Evolutionary conservation across 306 rosid genomes (phyloP).

Genomic region (Vigna radiata): DNA sequence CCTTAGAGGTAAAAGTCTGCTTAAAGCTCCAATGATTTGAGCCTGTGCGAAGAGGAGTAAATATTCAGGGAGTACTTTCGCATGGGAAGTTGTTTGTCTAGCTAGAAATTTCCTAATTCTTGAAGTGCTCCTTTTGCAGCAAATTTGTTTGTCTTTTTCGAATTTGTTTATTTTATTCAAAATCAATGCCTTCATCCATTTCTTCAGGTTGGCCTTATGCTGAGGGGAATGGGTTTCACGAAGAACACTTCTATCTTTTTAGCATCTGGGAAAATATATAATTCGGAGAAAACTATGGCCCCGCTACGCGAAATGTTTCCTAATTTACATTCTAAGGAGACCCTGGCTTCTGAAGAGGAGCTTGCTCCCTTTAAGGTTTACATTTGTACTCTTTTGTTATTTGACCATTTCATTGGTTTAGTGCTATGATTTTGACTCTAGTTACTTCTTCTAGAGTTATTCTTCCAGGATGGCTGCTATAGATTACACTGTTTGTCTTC

Average conservation of each 20-base stretch:
- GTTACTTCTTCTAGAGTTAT: conserved; percentile 70
- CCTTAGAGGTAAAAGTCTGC: conserved; percentile 75
- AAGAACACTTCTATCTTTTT: conserved; percentile 82
- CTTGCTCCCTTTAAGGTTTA: conserved; percentile 79
- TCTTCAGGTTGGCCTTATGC: conserved; percentile 94
- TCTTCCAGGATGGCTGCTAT: conserved; percentile 99
- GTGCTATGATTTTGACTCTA: conserved; percentile 52
- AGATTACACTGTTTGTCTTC: conserved; percentile 98
- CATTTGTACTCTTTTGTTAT: conserved; percentile 34
- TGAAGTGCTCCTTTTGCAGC: neutral
- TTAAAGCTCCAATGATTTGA: conserved; percentile 22
- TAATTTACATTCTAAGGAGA: conserved; percentile 83
- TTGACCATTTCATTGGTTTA: conserved; percentile 27
- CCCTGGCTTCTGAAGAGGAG: conserved; percentile 82
- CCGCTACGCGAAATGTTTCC: conserved; percentile 94
- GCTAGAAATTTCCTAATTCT: conserved; percentile 28
- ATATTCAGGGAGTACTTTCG: conserved; percentile 24
- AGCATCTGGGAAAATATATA: conserved; percentile 93
- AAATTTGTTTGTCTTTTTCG: neutral
- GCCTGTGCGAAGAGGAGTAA: conserved; percentile 27
- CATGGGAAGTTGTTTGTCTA: conserved; percentile 32
- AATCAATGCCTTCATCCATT: conserved; percentile 41
- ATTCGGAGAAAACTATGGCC: conserved; percentile 83
- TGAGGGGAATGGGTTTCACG: conserved; percentile 95
- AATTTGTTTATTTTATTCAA: conserved; percentile 21